These are phyloP conservation scores for Hortaea werneckii DNA, from an alignment of 2,329 filamentous ascomycete species.

Conservation along the genomic window DNA sequence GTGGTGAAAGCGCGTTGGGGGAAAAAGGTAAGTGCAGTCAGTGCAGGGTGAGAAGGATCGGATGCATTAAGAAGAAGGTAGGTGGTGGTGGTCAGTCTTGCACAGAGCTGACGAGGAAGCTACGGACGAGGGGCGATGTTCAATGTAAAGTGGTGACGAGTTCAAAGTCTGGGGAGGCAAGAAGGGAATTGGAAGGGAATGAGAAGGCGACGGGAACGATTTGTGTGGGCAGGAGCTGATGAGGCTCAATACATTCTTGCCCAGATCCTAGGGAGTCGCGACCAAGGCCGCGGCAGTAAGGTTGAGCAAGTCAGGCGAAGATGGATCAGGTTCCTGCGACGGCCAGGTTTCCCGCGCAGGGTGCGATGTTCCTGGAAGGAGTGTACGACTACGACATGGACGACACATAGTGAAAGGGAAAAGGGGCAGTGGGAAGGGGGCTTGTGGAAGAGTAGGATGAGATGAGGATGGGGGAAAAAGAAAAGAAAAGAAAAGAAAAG, in stretches of 20 bases:
- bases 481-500: background rate
- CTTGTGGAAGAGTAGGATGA: background rate
- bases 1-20: too few species aligned
- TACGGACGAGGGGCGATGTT: too few species aligned
- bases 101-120: too few species aligned
- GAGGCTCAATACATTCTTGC: background rate
- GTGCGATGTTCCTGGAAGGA: background rate
- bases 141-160: too few species aligned
- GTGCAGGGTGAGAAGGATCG: too few species aligned
- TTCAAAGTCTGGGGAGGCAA: too few species aligned
- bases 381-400: background rate
- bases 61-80: too few species aligned
- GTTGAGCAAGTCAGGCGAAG: background rate
- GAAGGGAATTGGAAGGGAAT: too few species aligned
- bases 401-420: background rate
- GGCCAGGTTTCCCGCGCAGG: background rate
- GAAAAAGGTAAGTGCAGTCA: too few species aligned
- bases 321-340: background rate
- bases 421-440: background rate
- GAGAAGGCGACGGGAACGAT: background rate
- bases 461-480: background rate
- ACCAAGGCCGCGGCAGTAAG: background rate
- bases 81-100: too few species aligned
- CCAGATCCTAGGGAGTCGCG: background rate
- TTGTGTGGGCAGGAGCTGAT: background rate